Evolutionary conservation across 208 protist genomes (phyloP), one percentile per base, ranked within the genome.

Genomic region (Leishmania tropica): DNA sequence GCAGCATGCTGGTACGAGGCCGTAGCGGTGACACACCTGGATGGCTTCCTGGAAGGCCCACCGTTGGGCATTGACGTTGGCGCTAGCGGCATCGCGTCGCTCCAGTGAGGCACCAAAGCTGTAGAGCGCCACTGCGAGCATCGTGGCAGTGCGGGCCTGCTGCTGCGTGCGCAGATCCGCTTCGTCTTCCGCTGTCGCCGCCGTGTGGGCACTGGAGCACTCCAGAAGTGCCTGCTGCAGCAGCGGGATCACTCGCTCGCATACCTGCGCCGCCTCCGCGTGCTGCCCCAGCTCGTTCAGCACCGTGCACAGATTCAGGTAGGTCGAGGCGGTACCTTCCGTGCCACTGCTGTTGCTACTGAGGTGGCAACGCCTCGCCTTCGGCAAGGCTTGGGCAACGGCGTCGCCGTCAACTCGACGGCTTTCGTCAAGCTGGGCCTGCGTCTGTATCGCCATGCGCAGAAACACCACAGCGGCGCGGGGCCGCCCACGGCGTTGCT

Each of bases 81-180:
- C 79, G 4, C 75, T 62, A 19, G 48, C 47, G 35, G 85, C 74
- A 51, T 81, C 89, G 35, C 90, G 86, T 8, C 86, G 87, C 85
- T 97, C 93, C 28, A 95, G 88, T 7, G 95, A 95, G 28, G 96
- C 94, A 5, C 93, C 95, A 35, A 98, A 83, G 85, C 96, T 98
- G 85, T 98, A 96, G 68, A 92, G 81, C 6, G 88, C 94, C 10
- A 98, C 91, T 11, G 88, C 92, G 60, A 98, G 86, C 91, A 98
- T 95, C 81, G 90, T 93, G 45, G 92, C 91, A 17, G 81, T 74
- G 47, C 85, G 83, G 1, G 54, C 58, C 65, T 83, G 70, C 75
- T 93, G 84, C 31, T 93, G 83, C 37, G 84, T 72, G 21, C 58
- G 74, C 64, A 91, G 74, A 71, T 75, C 71, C 3, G 60, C 40